A percentile compares a stretch with the other conserved stretches of the same genome.
Conservation (phyloP, 179 eudicot species). For the Silene vulgaris region DNA sequence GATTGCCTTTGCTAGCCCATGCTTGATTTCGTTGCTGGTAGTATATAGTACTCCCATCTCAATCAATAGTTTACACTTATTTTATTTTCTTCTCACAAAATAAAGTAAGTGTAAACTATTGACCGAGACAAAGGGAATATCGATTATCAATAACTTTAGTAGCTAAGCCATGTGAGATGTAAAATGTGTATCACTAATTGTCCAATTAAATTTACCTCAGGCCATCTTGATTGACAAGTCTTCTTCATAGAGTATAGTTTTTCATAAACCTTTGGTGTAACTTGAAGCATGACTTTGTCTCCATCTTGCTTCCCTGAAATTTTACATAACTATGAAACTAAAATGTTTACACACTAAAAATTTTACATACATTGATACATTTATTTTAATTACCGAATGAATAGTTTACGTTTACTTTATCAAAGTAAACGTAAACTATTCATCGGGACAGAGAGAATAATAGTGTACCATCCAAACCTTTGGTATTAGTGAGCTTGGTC, state of each 20-base stretch:
- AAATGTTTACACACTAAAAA: not conserved
- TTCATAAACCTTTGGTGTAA: slow-evolving; percentile 36
- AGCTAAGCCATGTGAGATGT: not conserved
- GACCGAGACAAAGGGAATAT: too few species aligned
- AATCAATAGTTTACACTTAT: not conserved
- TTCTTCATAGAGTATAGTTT: slow-evolving; percentile 54
- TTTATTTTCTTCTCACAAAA: too few species aligned
- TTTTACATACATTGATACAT: too few species aligned
- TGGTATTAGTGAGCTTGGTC: slow-evolving; percentile 37
- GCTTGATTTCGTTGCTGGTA: too few species aligned
- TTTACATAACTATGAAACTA: not conserved
- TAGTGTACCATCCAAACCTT: slow-evolving; percentile 32
- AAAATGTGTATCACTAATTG: too few species aligned
- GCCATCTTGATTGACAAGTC: slow-evolving; percentile 49
- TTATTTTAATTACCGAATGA: too few species aligned
- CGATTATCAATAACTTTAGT: not conserved
- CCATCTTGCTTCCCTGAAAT: slow-evolving; percentile 34
- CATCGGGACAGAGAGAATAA: not conserved
- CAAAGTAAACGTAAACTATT: too few species aligned
- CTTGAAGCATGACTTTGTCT: slow-evolving; percentile 39
- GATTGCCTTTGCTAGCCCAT: too few species aligned
- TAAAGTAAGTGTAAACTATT: too few species aligned
- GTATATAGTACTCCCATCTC: too few species aligned
- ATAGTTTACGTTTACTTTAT: too few species aligned
- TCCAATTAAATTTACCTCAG: slow-evolving; percentile 44